phyloP scores from a whole-genome alignment of 1,139 yeast genomes.

The Wickerhamiella infanticola region DNA sequence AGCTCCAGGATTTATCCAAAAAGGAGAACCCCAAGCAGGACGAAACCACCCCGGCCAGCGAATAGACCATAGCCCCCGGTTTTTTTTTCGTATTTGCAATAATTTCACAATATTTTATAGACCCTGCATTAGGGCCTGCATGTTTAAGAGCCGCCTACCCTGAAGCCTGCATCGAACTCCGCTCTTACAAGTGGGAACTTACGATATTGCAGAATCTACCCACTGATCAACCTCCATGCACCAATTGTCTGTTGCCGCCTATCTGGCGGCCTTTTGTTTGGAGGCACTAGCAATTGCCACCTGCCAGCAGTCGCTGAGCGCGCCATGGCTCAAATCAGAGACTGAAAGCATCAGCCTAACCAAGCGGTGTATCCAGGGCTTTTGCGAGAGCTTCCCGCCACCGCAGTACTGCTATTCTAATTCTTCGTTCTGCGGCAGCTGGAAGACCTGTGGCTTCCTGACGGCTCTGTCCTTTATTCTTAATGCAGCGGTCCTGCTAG shows the following conservation, averaged over 20 bases:
- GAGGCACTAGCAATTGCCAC: conserved; percentile 4
- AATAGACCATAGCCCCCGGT: no score
- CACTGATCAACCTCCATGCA: neutral
- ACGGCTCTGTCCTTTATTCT: conserved; percentile 10
- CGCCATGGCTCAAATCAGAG: conserved; percentile 11
- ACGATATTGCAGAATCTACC: no score
- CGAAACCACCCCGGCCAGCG: no score
- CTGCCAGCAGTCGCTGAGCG: conserved; percentile 5
- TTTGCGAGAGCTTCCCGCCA: conserved; percentile 10
- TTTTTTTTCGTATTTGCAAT: no score
- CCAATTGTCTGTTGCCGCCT: conserved; percentile 8
- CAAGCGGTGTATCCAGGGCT: conserved; percentile 3
- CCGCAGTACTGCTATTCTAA: conserved; percentile 7
- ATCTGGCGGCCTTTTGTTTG: conserved; percentile 5
- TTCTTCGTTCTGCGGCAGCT: conserved; percentile 11
- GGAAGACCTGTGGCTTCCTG: conserved; percentile 13
- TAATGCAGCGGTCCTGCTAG: conserved; percentile 8
- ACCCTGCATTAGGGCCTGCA: no score
- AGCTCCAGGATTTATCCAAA: neutral
- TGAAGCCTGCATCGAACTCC: no score
- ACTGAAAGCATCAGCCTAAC: conserved; percentile 10
- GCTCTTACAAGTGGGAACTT: no score
- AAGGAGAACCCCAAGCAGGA: no score
- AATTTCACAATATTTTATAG: no score
- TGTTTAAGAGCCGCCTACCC: no score